Percentiles rank a stretch among this genome's conserved stretches.
Evolutionary conservation across 2,329 filamentous ascomycete species (phyloP).

Genomic region (Sordariomycetes sp.): DNA sequence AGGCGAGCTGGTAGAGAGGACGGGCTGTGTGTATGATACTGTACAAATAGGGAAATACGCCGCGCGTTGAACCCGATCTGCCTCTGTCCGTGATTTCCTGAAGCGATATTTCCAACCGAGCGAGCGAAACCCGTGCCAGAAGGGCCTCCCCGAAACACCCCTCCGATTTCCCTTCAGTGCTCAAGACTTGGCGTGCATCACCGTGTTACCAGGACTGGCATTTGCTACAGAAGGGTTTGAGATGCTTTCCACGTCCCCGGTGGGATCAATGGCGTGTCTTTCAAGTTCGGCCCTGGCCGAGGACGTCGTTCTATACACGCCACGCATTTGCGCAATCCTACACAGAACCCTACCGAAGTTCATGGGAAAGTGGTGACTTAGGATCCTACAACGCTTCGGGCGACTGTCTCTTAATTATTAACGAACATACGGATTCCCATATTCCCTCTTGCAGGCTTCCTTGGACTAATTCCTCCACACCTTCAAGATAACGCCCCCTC

Average conservation of each 20-base stretch:
- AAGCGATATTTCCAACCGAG: background rate
- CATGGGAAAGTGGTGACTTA: background rate
- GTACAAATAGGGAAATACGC: background rate
- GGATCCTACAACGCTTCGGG: background rate
- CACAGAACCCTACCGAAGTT: background rate
- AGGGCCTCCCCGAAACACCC: background rate
- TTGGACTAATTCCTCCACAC: background rate
- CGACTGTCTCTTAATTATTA: background rate
- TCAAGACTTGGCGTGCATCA: background rate
- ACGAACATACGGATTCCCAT: background rate
- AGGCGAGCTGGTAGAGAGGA: constrained; percentile 80
- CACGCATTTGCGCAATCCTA: no score
- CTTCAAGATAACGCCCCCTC: background rate
- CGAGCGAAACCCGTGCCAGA: background rate
- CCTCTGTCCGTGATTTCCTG: background rate
- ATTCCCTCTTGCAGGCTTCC: background rate
- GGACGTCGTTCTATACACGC: background rate
- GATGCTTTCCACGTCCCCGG: background rate
- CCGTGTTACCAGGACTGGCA: background rate
- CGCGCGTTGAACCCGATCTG: background rate
- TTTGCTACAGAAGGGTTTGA: background rate
- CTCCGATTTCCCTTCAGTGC: background rate
- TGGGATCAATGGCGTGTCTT: background rate
- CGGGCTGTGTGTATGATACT: background rate
- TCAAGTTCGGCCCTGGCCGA: background rate